These are phyloP conservation scores for Calycina herbarum DNA, from an alignment of 2,329 filamentous ascomycete species.

Conservation along the genomic window DNA sequence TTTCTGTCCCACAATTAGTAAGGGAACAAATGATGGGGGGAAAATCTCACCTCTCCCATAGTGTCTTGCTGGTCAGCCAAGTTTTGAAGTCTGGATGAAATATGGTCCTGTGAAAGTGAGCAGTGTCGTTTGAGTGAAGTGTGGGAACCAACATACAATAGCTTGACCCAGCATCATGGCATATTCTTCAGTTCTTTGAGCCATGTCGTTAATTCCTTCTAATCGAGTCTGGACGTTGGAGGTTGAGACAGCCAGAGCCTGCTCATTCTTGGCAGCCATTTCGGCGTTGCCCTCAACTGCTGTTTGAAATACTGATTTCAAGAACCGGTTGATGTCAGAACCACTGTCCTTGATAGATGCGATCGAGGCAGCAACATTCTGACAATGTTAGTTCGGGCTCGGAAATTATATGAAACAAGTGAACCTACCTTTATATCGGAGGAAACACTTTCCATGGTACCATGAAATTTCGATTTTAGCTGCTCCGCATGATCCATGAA, in stretches of 20 bases:
- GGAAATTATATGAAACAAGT: background rate
- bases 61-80: constrained; percentile 28
- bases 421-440: constrained; percentile 25
- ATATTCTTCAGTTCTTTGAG: constrained; percentile 26
- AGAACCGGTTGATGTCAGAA: constrained; percentile 22
- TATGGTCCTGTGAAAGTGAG: constrained; percentile 19
- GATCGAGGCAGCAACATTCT: constrained; percentile 26
- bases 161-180: constrained; percentile 22
- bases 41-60: constrained; percentile 26
- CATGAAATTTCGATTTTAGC: constrained; percentile 28
- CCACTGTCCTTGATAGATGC: constrained; percentile 18
- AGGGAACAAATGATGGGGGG: background rate
- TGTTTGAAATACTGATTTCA: constrained; percentile 23
- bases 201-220: constrained; percentile 25
- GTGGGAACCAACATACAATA: constrained; percentile 22
- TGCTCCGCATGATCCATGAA: constrained; percentile 25
- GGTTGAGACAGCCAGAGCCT: constrained; percentile 29
- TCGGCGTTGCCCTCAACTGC: constrained; percentile 30
- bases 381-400: constrained; percentile 9
- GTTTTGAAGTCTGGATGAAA: constrained; percentile 26
- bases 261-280: constrained; percentile 33
- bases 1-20: constrained; percentile 24
- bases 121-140: background rate
- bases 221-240: constrained; percentile 25
- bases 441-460: constrained; percentile 29